These are phyloP conservation scores for Mrakia hoshinonis DNA, from an alignment of 768 basidiomycete species.

Conservation along the genomic window DNA sequence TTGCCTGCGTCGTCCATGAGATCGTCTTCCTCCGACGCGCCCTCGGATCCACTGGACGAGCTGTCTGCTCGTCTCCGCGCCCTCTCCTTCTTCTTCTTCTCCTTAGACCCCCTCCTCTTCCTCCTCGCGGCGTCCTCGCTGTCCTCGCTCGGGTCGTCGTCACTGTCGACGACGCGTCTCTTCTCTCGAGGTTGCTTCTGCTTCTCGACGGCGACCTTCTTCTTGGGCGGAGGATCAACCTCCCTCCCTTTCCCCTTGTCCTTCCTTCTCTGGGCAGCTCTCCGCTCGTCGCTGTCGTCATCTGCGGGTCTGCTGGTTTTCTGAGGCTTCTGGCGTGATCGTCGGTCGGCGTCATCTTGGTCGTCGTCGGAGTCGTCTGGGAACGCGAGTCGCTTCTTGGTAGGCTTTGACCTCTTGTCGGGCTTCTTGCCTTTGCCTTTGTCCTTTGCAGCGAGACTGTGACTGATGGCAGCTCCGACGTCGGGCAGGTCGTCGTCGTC, in stretches of 20 bases:
- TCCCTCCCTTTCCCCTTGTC: not conserved
- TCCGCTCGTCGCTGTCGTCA: not conserved
- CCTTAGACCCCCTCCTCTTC: not conserved
- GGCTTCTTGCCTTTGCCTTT: slow-evolving; percentile 72
- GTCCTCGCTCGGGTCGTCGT: too few species aligned
- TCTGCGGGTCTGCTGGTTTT: not conserved
- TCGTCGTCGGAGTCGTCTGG: not conserved
- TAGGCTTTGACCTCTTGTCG: slow-evolving; percentile 88
- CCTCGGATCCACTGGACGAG: too few species aligned
- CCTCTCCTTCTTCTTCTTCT: not conserved
- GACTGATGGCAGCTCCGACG: not conserved
- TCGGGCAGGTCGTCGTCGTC: not conserved
- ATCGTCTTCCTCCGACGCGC: not conserved
- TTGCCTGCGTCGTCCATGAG: not conserved
- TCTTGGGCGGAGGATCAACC: too few species aligned
- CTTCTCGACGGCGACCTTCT: too few species aligned
- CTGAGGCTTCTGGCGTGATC: not conserved
- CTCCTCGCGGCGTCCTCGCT: too few species aligned
- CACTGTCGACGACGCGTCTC: too few species aligned
- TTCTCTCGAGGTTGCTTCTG: too few species aligned
- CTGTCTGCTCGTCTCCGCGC: not conserved
- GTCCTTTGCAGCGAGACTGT: slow-evolving; percentile 33
- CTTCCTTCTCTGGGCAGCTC: not conserved
- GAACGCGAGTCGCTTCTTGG: slow-evolving; percentile 65
- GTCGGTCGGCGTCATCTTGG: not conserved